Percentiles rank a stretch among this genome's conserved stretches.
These are phyloP conservation scores for Nymphaea thermarum DNA, from an alignment of 164 flowering plant genomes.

Conservation along the genomic window DNA sequence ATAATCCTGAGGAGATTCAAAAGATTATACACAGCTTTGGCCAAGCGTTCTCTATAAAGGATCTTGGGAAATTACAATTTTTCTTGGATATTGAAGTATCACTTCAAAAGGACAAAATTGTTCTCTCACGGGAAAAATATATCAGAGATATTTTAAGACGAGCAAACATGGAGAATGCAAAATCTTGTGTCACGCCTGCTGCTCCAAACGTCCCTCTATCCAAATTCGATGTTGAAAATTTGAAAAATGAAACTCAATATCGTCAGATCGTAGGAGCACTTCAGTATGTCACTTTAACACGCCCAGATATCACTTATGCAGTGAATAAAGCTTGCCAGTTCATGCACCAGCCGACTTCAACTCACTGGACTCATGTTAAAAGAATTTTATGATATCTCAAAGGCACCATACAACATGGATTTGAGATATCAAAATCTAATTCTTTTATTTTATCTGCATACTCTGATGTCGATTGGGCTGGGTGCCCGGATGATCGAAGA, in stretches of 20 bases:
- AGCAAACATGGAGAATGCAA: background rate
- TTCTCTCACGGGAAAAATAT: background rate
- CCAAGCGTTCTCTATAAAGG: background rate
- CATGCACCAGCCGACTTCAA: no score
- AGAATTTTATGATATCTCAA: no score
- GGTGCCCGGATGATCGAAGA: no score
- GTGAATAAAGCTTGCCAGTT: no score
- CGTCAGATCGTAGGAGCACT: background rate
- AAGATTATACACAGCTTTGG: no score
- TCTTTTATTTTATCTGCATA: no score
- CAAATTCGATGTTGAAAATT: background rate
- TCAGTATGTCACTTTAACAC: background rate
- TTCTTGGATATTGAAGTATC: background rate
- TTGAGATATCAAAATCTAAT: no score
- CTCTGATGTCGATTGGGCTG: no score
- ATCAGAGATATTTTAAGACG: no score
- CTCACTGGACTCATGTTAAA: no score
- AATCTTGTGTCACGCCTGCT: background rate
- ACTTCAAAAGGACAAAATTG: background rate
- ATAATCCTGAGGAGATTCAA: no score
- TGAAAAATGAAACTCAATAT: background rate
- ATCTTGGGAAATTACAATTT: background rate
- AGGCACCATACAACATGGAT: no score
- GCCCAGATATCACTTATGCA: background rate
- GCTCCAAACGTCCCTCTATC: background rate